Evolutionary conservation across 345 rosid species (phyloP), one percentile per base, ranked within the genome.

Genomic region (Firmiana major): DNA sequence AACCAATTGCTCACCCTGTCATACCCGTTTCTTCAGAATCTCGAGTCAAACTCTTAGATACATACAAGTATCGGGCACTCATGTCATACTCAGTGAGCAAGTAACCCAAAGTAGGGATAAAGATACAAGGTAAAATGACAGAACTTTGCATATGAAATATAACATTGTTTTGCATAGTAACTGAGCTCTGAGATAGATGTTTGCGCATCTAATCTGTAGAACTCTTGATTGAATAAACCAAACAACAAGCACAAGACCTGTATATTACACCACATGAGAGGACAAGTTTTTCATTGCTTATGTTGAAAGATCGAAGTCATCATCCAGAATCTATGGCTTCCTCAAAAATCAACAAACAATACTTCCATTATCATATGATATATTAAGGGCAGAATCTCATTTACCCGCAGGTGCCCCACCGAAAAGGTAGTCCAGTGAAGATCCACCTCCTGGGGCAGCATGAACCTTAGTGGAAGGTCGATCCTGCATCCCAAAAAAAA

Each of bases 391-490:
- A 21, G 24, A 59, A 74, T 45, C 19, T 73, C 75, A 81, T 31
- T 86, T 86, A 22, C 81, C 83, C 34, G 79, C 77, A 21, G 69
- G 68, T 7, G 10, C 72, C 8, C 75, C 80, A 17, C 88, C 85
- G 12, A 84, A 86, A 65, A 83, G 88, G 82, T 83, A 86, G 49
- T 55, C 82, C 62, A 86, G 83, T 21, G 88, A 86, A 48, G 86
- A 86, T 63, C 86, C 88, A 26, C 88, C 88, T 34, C 88, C 88
- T 21, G 88, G 85, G 55, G 88, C 87, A 45, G 88, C 79, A 68
- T 84, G 88, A 64, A 86, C 88, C 85, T 84, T 86, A 64, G 88
- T 86, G 31, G 88, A 86, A 38, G 87, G 85, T 7, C 88, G 88
- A 74, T 81, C 88, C 88, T 86, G 85, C 64, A 70, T n/a, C 45